Conservation (phyloP, 768 basidiomycete genomes). For the Mycena vulgaris region DNA sequence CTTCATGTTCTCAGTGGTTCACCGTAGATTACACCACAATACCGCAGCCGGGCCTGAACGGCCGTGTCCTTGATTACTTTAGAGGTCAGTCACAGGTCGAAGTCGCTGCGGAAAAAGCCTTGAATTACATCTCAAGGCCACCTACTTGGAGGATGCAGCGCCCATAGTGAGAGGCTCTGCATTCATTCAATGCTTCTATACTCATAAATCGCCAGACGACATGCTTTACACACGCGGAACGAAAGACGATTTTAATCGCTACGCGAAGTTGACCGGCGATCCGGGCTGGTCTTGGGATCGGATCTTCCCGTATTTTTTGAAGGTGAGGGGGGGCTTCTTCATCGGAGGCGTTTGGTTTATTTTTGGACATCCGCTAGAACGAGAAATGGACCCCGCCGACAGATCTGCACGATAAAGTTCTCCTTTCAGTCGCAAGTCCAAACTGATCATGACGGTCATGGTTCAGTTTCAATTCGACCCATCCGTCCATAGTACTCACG, state of each 20-base stretch:
- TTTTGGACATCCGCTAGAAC: conserved; percentile 43
- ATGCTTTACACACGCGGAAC: conserved; percentile 55
- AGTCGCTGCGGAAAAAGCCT: not conserved
- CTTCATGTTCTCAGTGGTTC: not conserved
- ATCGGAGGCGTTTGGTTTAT: not conserved
- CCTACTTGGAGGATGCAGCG: conserved; percentile 22
- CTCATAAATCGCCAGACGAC: conserved; percentile 43
- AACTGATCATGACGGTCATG: not conserved
- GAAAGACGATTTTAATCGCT: conserved; percentile 55
- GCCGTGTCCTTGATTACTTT: not conserved
- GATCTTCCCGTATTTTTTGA: conserved; percentile 51
- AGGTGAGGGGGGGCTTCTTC: conserved; percentile 40
- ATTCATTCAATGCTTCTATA: not conserved
- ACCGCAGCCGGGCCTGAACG: conserved; percentile 17
- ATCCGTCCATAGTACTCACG: conserved; percentile 53
- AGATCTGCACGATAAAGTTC: conserved; percentile 51
- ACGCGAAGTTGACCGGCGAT: conserved; percentile 52
- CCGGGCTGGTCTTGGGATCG: conserved; percentile 56
- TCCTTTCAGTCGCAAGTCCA: not conserved
- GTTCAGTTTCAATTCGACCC: conserved; percentile 52
- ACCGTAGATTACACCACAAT: conserved; percentile 22
- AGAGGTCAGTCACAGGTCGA: conserved; percentile 13
- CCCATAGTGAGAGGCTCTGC: conserved; percentile 5
- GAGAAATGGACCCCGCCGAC: conserved; percentile 55
- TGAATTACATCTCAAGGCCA: not conserved